Conservation (phyloP, 108 stramenopile genomes). For the Schizochytrium sp. region DNA sequence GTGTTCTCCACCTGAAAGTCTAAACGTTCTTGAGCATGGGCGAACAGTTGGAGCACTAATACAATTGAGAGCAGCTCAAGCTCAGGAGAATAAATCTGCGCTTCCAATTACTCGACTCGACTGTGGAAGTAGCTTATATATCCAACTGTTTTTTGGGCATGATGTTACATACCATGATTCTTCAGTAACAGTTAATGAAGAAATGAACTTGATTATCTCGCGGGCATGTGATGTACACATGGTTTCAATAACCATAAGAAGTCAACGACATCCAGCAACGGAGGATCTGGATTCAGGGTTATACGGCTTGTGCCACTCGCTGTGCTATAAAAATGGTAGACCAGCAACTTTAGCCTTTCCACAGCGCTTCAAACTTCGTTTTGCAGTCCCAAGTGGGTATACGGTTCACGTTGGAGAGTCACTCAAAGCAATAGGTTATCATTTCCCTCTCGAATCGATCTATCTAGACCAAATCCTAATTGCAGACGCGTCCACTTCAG, state of each 20-base stretch:
- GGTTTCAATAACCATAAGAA: background rate
- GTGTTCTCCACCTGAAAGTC: no score
- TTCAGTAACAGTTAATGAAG: background rate
- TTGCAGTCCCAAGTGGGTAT: background rate
- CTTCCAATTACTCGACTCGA: background rate
- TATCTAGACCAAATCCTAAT: background rate
- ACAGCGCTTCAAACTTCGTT: background rate
- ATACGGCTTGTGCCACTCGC: background rate
- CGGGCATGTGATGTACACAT: background rate
- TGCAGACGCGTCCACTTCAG: background rate
- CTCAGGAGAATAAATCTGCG: no score
- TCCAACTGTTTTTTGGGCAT: background rate
- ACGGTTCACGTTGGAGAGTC: background rate
- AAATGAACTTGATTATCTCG: background rate
- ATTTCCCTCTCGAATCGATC: background rate
- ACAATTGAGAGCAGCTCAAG: no score
- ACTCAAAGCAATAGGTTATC: background rate
- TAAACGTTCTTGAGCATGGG: no score
- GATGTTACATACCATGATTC: background rate
- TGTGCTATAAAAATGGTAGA: background rate
- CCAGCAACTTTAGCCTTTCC: background rate
- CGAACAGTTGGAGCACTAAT: no score
- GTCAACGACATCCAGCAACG: background rate
- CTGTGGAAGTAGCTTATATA: background rate
- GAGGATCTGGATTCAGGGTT: background rate